Conservation (phyloP, 805 yeast genomes). For the Candida tibetensis region DNA sequence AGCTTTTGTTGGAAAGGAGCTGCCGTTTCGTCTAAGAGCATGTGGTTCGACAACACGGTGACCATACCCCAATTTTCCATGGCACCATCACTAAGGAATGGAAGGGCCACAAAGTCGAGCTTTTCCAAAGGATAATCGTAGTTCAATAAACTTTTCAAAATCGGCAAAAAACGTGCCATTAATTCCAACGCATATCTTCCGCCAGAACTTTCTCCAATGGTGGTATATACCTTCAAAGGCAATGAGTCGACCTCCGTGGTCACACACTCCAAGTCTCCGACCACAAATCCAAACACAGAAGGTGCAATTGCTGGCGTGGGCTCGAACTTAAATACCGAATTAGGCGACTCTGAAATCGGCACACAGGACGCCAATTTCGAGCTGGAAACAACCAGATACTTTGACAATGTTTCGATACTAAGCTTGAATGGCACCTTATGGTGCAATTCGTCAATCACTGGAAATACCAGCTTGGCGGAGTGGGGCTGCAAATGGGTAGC, state of each 20-base stretch:
- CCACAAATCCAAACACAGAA: slow-evolving; percentile 63
- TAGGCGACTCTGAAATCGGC: slow-evolving; percentile 20
- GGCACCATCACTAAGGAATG: slow-evolving; percentile 72
- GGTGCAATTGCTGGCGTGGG: slow-evolving; percentile 58
- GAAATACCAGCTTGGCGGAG: slow-evolving; percentile 61
- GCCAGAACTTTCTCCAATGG: slow-evolving; percentile 47
- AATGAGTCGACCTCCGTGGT: slow-evolving; percentile 23
- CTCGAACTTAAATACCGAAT: slow-evolving; percentile 41
- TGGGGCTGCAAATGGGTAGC: slow-evolving; percentile 75
- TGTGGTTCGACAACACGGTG: slow-evolving; percentile 53
- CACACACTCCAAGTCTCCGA: slow-evolving; percentile 63
- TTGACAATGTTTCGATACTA: slow-evolving; percentile 42
- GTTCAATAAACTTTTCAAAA: slow-evolving; percentile 44
- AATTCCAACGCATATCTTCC: slow-evolving; percentile 52
- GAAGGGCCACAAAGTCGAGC: slow-evolving; percentile 65
- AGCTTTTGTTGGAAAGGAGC: slow-evolving; percentile 23
- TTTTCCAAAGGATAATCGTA: slow-evolving; percentile 56
- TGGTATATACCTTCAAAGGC: slow-evolving; percentile 56
- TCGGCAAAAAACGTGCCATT: slow-evolving; percentile 47
- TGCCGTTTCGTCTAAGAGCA: slow-evolving; percentile 20
- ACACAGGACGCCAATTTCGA: slow-evolving; percentile 28
- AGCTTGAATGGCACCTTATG: slow-evolving; percentile 52
- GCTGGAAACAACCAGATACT: slow-evolving; percentile 53
- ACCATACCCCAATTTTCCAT: slow-evolving; percentile 79
- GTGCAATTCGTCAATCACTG: slow-evolving; percentile 66